Base-by-base conservation (phyloP, 345 rosid species). In the Ailanthus altissimus region DNA sequence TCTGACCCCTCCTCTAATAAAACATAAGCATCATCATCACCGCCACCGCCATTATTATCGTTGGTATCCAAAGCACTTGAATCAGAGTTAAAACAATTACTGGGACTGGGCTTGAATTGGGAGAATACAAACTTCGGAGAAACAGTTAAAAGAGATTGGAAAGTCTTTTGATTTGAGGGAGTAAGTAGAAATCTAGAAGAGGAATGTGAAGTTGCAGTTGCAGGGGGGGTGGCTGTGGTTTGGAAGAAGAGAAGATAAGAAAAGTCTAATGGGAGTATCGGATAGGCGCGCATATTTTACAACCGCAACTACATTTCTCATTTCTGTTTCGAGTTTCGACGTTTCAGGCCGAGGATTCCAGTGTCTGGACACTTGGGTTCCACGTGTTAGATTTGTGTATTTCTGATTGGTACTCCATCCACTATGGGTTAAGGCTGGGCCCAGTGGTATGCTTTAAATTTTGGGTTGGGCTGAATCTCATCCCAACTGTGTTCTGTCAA, bases 211-310 rank as follows among this genome's bases (percentile, higher is more conserved):
- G 66, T 45, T 20, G 69, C n/a, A 54, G 49, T 72, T 72, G 74
- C 10, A 69, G 65, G 70, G 81, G n/a, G n/a, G n/a, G n/a, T n/a
- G n/a, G 47, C 20, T 26, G 53, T 65, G 74, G 73, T 4, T 72
- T 60, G 70, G 83, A 64, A 62, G 16, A 54, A 23, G 72, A 63
- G 72, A 74, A 81, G 78, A 69, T 62, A 69, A 62, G 77, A 76
- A 73, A 61, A 68, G 72, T 50, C 40, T 58, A 47, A 28, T 15
- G 84, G 12, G 77, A 84, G 43, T 6, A 32, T 32, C 38, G 86
- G 75, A 36, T 70, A 77, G 78, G 85, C 83, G 74, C 78, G 83
- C 91, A 91, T 89, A 53, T 86, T 78, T 82, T 45, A 45, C 40
- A 25, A 18, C 76, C 15, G 28, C 14, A 43, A 45, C 54, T 11